Evolutionary conservation across 2,329 filamentous ascomycete species (phyloP), one percentile per base, ranked within the genome.

Genomic region (Nothophaeocryptopus gaeumannii): DNA sequence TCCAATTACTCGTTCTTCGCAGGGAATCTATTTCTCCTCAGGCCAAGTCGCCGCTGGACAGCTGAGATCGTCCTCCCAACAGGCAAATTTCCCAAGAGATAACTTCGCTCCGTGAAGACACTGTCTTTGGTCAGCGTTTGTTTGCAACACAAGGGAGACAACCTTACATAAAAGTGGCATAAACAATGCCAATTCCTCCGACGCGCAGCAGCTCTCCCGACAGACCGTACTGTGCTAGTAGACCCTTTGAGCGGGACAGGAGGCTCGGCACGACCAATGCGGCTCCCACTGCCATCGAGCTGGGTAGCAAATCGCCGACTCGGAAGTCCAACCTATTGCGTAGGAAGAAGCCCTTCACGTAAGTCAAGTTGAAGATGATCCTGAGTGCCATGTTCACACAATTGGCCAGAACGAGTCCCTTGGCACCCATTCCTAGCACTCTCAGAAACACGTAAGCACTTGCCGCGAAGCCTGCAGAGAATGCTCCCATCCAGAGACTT

Each of bases 341-440:
- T 5, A 50, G 61, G 53, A 95, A 84, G 66, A 84, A 95, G 0
- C 67, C 59, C 31, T 68, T 72, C 49, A 96, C 87, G 65, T 96
- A 99, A 38, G 67, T 64, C 13, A 74, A 71, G 63, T 90, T 93
- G 88, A 90, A 99, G 7, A 81, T 54, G 50, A 95, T 95, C 54
- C 93, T 82, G 61, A 92, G 82, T 0, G 74, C 71, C 91, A 99
- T 96, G 67, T 96, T 97, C 61, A 96, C 81, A 39, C 81, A 84
- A 67, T 97, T 99, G 44, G 91, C 91, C 58, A 82, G 79, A 0
- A 99, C 89, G 37, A 99, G 74, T 0, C 93, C 93, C 36, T 78
- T 75, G 0, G 90, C 91, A 0, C 90, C 93, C 54, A 88, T 72
- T 7, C 78, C 74, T 16, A 87, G 69, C 8, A 89, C 71, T n/a